These are phyloP conservation scores for Ophiostoma perfectum DNA, from an alignment of 2,329 filamentous ascomycete genomes.

Conservation along the genomic window DNA sequence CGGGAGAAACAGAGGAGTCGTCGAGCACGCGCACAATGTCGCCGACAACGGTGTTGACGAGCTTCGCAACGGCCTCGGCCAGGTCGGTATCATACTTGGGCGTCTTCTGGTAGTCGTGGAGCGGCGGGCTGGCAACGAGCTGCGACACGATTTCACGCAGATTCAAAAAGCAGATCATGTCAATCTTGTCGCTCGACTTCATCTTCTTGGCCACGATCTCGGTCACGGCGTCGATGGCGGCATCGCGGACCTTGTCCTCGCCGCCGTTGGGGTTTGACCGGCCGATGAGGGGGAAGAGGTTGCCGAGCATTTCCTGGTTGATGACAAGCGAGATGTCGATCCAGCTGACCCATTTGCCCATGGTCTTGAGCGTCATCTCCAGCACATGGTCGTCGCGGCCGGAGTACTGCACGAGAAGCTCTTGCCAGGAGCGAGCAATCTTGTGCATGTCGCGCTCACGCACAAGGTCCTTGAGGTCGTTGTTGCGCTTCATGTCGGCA, in stretches of 20 bases:
- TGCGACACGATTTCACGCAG: slow-evolving; percentile 78
- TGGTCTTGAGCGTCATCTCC: slow-evolving; percentile 83
- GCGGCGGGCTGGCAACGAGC: slow-evolving; percentile 74
- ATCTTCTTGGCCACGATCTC: slow-evolving; percentile 98
- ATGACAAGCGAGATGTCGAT: slow-evolving; percentile 93
- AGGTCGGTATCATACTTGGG: slow-evolving; percentile 91
- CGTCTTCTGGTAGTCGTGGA: slow-evolving; percentile 73
- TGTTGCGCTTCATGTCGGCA: slow-evolving; percentile 77
- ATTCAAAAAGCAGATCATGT: slow-evolving; percentile 87
- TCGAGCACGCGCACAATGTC: slow-evolving; percentile 87
- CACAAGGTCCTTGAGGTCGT: slow-evolving; percentile 84
- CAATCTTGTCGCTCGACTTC: slow-evolving; percentile 86
- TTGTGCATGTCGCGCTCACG: slow-evolving; percentile 82
- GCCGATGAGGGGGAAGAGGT: slow-evolving; percentile 83
- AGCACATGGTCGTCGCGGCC: slow-evolving; percentile 66
- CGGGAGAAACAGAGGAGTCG: slow-evolving; percentile 53
- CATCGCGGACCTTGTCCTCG: slow-evolving; percentile 77
- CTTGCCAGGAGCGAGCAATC: slow-evolving; percentile 84
- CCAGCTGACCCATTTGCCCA: slow-evolving; percentile 98
- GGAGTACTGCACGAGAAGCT: slow-evolving; percentile 74
- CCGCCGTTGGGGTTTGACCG: slow-evolving; percentile 57
- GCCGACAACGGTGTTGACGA: slow-evolving; percentile 83
- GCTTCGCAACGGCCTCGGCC: slow-evolving; percentile 88
- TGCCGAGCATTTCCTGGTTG: slow-evolving; percentile 77
- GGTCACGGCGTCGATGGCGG: slow-evolving; percentile 88